These are phyloP conservation scores for Rosa rugosa DNA, from an alignment of 306 rosid species.

Conservation along the genomic window DNA sequence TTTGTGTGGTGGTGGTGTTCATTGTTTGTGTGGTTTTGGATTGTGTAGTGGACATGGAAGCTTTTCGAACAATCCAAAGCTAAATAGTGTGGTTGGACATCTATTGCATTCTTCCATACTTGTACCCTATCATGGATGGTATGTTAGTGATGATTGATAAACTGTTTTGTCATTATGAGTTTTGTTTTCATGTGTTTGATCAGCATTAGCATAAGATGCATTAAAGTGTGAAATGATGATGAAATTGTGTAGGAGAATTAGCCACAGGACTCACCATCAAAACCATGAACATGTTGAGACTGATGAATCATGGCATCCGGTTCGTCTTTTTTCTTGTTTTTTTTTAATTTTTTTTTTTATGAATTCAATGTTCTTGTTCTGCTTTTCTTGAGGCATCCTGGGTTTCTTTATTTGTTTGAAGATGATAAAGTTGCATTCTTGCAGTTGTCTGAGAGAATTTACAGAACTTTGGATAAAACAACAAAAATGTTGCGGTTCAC, in stretches of 20 bases:
- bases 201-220: neutral
- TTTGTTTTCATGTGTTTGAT: neutral
- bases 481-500: conserved; percentile 56
- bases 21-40: conserved; percentile 19
- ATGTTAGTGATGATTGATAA: conserved; percentile 9
- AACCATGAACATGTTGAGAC: conserved; percentile 86
- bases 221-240: neutral
- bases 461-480: conserved; percentile 42
- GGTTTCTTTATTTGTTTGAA: conserved; percentile 10
- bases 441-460: conserved; percentile 62
- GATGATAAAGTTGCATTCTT: conserved; percentile 23
- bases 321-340: conserved; percentile 34
- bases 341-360: neutral
- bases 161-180: neutral
- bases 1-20: conserved; percentile 13
- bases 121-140: conserved; percentile 89
- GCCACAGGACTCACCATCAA: conserved; percentile 88
- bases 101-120: conserved; percentile 70
- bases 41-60: conserved; percentile 80
- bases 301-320: conserved; percentile 88
- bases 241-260: conserved; percentile 61
- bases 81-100: conserved; percentile 75
- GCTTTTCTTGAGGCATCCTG: neutral
- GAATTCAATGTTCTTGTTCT: neutral
- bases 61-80: conserved; percentile 59